Evolutionary conservation across 768 basidiomycete species (phyloP).

Genomic region (Multifurca ochricompacta): DNA sequence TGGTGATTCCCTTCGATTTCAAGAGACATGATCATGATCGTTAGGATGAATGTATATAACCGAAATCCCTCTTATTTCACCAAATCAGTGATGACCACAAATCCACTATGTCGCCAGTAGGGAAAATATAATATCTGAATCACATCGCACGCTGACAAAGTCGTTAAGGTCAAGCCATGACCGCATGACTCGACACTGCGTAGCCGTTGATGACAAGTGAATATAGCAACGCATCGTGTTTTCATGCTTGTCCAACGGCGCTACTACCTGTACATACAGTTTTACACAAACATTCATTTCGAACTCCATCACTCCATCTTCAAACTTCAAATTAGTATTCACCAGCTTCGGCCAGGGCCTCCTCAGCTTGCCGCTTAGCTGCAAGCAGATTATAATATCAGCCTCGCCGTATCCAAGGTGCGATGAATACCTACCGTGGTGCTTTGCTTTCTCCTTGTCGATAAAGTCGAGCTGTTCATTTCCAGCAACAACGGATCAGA

Average conservation of each 20-base stretch:
- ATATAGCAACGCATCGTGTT: not conserved
- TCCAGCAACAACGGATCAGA: not conserved
- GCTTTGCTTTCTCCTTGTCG: constrained; percentile 38
- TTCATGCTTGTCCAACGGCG: not conserved
- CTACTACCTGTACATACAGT: not conserved
- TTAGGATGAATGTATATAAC: too few species aligned
- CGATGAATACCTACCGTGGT: constrained; percentile 25
- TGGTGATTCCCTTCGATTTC: too few species aligned
- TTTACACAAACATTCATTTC: not conserved
- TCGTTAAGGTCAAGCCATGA: too few species aligned
- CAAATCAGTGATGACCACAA: too few species aligned
- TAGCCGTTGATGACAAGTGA: too few species aligned
- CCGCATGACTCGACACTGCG: too few species aligned
- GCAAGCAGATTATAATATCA: not conserved
- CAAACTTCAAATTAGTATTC: not conserved
- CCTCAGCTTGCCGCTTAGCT: not conserved
- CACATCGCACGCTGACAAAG: too few species aligned
- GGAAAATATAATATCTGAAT: too few species aligned
- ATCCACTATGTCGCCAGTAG: too few species aligned
- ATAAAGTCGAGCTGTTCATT: constrained; percentile 35
- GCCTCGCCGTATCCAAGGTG: not conserved
- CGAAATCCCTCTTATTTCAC: too few species aligned
- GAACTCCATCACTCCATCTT: not conserved
- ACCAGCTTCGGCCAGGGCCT: not conserved
- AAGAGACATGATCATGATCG: too few species aligned